Percentiles rank a stretch among this genome's conserved stretches.
Conservation (phyloP, 179 eudicot genomes). For the Spinacia oleracea region DNA sequence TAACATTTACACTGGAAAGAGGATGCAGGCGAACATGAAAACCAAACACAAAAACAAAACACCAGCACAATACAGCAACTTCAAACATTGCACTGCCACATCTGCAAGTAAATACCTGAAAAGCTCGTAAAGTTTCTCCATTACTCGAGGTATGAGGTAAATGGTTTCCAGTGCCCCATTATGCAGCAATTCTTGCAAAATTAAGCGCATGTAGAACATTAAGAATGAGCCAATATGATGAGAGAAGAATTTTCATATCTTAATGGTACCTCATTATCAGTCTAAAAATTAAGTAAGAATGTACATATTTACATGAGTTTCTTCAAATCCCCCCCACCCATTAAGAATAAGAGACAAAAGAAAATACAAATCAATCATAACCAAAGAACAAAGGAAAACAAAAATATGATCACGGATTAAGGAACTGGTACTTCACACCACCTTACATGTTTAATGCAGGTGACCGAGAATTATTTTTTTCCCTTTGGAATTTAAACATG, state of each 20-base stretch:
- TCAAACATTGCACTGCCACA: background rate
- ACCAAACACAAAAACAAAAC: background rate
- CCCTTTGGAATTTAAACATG: too few species aligned
- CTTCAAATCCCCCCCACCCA: constrained; percentile 5
- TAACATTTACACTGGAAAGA: background rate
- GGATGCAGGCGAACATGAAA: background rate
- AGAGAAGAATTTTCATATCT: background rate
- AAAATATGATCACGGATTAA: background rate
- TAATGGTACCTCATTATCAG: background rate
- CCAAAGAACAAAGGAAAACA: background rate
- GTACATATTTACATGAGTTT: constrained; percentile 30
- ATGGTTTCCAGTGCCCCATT: constrained; percentile 27
- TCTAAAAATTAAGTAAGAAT: constrained; percentile 5
- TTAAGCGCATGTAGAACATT: constrained; percentile 24
- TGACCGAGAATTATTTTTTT: background rate
- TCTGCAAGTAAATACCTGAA: constrained; percentile 35
- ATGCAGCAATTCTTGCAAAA: constrained; percentile 42
- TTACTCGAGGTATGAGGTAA: constrained; percentile 20
- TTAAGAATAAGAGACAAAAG: too few species aligned
- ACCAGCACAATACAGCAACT: background rate
- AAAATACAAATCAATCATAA: constrained; percentile 6
- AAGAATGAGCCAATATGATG: constrained; percentile 14
- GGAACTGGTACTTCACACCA: constrained; percentile 33
- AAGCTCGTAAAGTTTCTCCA: constrained; percentile 12
- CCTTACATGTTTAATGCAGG: constrained; percentile 30